Percentiles rank a stretch among this genome's conserved stretches.
Evolutionary conservation across 2,329 filamentous ascomycete genomes (phyloP).

Genomic region (Fusarium penzigii): DNA sequence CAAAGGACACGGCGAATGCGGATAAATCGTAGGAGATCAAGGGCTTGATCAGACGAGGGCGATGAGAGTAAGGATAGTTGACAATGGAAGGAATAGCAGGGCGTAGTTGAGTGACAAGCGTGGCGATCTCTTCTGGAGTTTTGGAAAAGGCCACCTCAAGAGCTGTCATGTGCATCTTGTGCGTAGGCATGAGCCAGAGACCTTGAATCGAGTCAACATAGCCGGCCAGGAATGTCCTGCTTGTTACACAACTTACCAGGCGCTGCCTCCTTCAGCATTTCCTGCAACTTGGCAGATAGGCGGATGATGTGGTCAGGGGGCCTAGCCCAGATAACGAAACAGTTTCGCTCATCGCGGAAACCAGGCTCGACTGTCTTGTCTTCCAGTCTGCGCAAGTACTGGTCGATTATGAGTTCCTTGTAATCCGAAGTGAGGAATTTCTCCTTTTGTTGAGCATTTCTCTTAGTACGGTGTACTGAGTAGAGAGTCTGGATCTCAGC

Average conservation of each 20-base stretch:
- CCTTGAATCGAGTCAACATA: conserved; percentile 44
- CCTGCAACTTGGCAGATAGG: conserved; percentile 70
- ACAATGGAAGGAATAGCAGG: conserved; percentile 60
- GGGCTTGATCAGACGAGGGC: conserved; percentile 77
- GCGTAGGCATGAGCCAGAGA: conserved; percentile 82
- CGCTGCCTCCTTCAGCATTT: conserved; percentile 61
- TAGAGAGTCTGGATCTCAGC: conserved; percentile 72
- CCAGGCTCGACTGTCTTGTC: conserved; percentile 63
- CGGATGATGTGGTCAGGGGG: conserved; percentile 71
- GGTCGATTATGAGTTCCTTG: conserved; percentile 71
- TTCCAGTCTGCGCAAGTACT: conserved; percentile 70
- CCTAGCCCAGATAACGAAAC: conserved; percentile 85
- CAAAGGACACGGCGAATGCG: conserved; percentile 82
- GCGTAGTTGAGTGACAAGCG: conserved; percentile 59
- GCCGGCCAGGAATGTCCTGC: not conserved
- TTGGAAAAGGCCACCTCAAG: conserved; percentile 83
- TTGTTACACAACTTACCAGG: conserved; percentile 63
- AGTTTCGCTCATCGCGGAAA: conserved; percentile 76
- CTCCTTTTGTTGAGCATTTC: conserved; percentile 74
- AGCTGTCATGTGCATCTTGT: conserved; percentile 80
- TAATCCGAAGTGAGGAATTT: conserved; percentile 73
- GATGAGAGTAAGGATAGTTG: conserved; percentile 66
- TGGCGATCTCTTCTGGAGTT: conserved; percentile 66
- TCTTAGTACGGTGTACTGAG: conserved; percentile 68
- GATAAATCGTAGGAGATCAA: conserved; percentile 81